Percentiles rank a stretch among this genome's conserved stretches.
phyloP scores from a whole-genome alignment of 1,284 basidiomycete species.

The Cryptococcus hybrid region DNA sequence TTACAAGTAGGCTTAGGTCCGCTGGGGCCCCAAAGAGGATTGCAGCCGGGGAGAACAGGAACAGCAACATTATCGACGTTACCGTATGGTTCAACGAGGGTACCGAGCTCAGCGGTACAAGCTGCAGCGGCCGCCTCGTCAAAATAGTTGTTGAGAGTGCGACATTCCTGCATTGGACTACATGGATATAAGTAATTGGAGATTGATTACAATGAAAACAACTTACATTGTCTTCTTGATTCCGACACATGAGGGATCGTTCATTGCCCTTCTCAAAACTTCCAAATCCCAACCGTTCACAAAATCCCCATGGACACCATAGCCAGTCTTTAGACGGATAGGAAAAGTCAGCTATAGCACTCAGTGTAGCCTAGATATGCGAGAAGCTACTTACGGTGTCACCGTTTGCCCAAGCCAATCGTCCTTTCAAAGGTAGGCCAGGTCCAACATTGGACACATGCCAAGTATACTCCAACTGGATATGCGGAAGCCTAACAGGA shows the following conservation, averaged over 20 bases:
- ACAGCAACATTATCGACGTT: conserved; percentile 28
- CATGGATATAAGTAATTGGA: background rate
- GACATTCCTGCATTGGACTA: conserved; percentile 21
- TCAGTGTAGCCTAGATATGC: too few species aligned
- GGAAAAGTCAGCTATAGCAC: too few species aligned
- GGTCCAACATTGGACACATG: conserved; percentile 19
- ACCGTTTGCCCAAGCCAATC: conserved; percentile 46
- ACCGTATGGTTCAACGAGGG: conserved; percentile 23
- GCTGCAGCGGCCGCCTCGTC: conserved; percentile 11
- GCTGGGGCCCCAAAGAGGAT: conserved; percentile 26
- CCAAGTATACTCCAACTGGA: conserved; percentile 38
- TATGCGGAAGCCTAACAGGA: conserved; percentile 36
- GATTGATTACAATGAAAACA: background rate
- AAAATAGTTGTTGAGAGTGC: conserved; percentile 20
- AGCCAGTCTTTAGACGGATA: conserved; percentile 12
- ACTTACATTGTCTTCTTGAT: conserved; percentile 7
- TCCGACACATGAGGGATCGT: conserved; percentile 21
- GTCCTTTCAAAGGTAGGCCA: conserved; percentile 23
- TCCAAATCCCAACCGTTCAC: conserved; percentile 35
- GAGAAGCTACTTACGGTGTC: conserved; percentile 19
- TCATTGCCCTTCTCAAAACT: conserved; percentile 29
- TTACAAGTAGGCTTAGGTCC: conserved; percentile 28
- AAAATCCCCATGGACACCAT: conserved; percentile 43
- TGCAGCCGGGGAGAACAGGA: conserved; percentile 32
- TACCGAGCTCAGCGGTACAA: conserved; percentile 30